These are phyloP conservation scores for Globisporangium acanthophoron DNA, from an alignment of 352 stramenopile genomes.

Conservation along the genomic window DNA sequence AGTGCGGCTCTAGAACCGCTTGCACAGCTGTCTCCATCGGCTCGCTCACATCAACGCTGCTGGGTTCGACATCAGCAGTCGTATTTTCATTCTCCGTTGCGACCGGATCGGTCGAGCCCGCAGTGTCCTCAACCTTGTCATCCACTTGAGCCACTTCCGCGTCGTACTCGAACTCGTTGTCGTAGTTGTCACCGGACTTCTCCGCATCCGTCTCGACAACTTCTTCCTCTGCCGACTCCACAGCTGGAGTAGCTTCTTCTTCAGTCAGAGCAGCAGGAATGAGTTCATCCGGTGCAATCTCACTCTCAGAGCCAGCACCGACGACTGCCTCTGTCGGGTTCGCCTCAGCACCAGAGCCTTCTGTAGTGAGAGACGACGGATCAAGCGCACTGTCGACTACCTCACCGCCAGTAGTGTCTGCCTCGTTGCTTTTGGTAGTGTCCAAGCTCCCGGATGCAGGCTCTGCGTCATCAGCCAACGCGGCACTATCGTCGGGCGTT, in stretches of 20 bases:
- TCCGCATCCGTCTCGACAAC: neutral
- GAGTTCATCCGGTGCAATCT: neutral
- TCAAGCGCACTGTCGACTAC: neutral
- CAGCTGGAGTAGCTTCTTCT: neutral
- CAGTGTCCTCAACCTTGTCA: neutral
- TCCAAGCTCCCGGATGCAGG: neutral
- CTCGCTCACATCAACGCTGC: neutral
- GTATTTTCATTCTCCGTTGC: neutral
- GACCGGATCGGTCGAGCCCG: neutral
- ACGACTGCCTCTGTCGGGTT: neutral
- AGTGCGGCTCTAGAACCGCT: no score
- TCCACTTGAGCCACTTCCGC: neutral
- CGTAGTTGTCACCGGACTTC: neutral
- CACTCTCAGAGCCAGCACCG: no score
- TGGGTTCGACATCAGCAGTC: neutral
- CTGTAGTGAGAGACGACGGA: neutral
- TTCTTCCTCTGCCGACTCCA: neutral
- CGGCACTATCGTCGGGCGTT: neutral
- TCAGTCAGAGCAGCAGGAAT: neutral
- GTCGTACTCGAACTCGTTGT: neutral
- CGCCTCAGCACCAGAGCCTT: neutral
- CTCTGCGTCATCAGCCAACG: neutral
- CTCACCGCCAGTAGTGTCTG: neutral
- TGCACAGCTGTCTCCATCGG: neutral
- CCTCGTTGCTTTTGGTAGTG: neutral